phyloP scores from a whole-genome alignment of 768 basidiomycete genomes.

The Lyophyllum decastes region DNA sequence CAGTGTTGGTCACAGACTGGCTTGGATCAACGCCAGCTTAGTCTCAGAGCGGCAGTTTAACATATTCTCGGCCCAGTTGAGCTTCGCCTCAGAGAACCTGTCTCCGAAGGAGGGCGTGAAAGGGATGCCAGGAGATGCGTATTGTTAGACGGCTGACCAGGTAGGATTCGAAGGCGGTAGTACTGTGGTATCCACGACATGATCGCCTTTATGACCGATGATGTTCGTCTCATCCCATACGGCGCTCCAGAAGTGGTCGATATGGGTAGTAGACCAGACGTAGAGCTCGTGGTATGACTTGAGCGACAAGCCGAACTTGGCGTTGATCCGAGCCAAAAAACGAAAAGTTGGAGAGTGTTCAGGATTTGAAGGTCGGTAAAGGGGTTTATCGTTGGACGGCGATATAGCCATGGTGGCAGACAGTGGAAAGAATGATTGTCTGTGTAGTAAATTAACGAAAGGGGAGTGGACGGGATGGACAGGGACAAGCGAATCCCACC shows the following conservation, averaged over 20 bases:
- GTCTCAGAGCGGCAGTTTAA: slow-evolving; percentile 54
- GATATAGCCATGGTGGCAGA: slow-evolving; percentile 11
- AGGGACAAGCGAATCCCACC: neutral
- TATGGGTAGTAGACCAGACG: slow-evolving; percentile 60
- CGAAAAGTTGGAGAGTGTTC: slow-evolving; percentile 46
- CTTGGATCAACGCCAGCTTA: slow-evolving; percentile 69
- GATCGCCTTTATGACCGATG: slow-evolving; percentile 60
- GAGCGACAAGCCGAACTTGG: slow-evolving; percentile 42
- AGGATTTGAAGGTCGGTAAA: slow-evolving; percentile 45
- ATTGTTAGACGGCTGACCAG: slow-evolving; percentile 47
- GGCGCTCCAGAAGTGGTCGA: slow-evolving; percentile 67
- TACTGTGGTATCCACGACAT: slow-evolving; percentile 57
- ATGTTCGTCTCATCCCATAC: slow-evolving; percentile 74
- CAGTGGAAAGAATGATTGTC: slow-evolving; percentile 3
- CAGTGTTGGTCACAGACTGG: slow-evolving; percentile 48
- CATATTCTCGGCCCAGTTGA: slow-evolving; percentile 88
- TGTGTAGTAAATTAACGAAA: neutral
- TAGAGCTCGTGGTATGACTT: slow-evolving; percentile 65
- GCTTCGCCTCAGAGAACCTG: slow-evolving; percentile 56
- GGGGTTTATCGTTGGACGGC: slow-evolving; percentile 26
- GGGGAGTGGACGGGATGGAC: slow-evolving; percentile 3
- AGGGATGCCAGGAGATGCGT: slow-evolving; percentile 1
- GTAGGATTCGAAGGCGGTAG: slow-evolving; percentile 61
- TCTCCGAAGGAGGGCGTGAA: slow-evolving; percentile 7
- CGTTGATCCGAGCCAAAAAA: slow-evolving; percentile 55